Base-by-base conservation (phyloP, 352 stramenopile genomes). In the Pythium diclinum region DNA sequence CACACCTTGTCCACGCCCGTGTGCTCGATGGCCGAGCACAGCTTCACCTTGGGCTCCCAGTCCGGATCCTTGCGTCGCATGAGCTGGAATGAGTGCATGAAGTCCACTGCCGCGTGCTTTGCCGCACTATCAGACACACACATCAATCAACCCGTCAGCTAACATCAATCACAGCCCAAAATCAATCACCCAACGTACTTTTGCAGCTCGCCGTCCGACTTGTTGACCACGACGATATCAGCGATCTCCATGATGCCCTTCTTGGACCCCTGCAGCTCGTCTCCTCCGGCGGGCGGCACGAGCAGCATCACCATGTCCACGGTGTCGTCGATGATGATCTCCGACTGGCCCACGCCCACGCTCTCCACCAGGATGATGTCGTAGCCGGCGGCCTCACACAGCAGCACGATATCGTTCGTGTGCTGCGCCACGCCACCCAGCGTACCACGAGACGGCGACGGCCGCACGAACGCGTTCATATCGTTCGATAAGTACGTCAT, bases 201-300 rank as follows among this genome's bases (percentile, higher is more conserved):
- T 61, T 77, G 76, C 32, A 96, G 71, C 9, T 89, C 81, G 46
- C 97, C 97, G 78, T 99, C 97, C 3, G 96, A 92, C 74, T 99
- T 99, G 75, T 99, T 99, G 16, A 99, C 94, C 10, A 98, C 89
- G 25, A 99, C 76, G 21, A 99, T 83, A 69, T 99, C 96, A 8
- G 96, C 96, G 46, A 98, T 92, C 77, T 99, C 97, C 63, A 99
- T 96, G 75, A 99, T 99, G 14, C 97, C 97, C 63, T 99, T 99
- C 78, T 99, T 99, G n/a, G 91, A 91, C 16, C 94, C 97, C 75
- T 99, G 97, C 30, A 99, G 75, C 62, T 98, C 95, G 74, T 99
- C 97, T 14, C 97, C 97, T 28, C 92, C 92, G n/a, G 88, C 96
- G 2, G 97, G 97, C 14, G 96, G 90, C 32, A 99, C 79, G 21